Base-by-base conservation (phyloP, 2,329 filamentous ascomycete species). In the Sclerotinia borealis region DNA sequence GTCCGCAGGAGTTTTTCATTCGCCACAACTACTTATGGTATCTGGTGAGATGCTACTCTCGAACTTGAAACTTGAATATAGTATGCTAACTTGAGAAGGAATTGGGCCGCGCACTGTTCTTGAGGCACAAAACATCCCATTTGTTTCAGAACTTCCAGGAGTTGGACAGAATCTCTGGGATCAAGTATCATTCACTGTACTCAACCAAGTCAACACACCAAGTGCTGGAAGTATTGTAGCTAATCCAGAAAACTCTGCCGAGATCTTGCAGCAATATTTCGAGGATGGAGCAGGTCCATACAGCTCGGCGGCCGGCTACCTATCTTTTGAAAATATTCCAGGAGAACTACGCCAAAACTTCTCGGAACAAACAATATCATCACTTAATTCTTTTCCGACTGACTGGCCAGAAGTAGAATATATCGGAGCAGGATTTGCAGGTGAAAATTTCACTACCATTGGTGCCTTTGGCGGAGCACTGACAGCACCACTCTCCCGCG, bases 91-190 rank as follows among this genome's bases (percentile, higher is more conserved):
- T 5, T 31, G 15, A 22, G 2, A 51, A 54, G 59, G 48, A 22
- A 59, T 63, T 13, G 43, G 52, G 4, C 61, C 52, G 1, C 51
- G 29, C 1, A 1, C 52, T 11, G 6, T 22, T 8, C 61, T 58
- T 1, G 41, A 48, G 34, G 13, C 22, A n/a, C 19, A 37, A 22
- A 34, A 17, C n/a, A 83, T 84, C 41, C 70, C 75, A 0, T 68
- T 81, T 1, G 64, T 83, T 3, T 74, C 75, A 10, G 76, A 80
- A 39, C 75, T 79, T 2, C 78, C 77, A 0, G 81, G 81, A 2
- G 81, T 84, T 1, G 82, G 81, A 4, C 74, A 81, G 66, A 79
- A 80, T 62, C 75, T 83, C 11, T 58, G 36, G n/a, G 61, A 63
- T n/a, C 61, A 59, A 56, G 13, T 49, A 1, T 68, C 67, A n/a